These are phyloP conservation scores for Tritrichomonas foetus DNA, from an alignment of 208 protist genomes.

Conservation along the genomic window DNA sequence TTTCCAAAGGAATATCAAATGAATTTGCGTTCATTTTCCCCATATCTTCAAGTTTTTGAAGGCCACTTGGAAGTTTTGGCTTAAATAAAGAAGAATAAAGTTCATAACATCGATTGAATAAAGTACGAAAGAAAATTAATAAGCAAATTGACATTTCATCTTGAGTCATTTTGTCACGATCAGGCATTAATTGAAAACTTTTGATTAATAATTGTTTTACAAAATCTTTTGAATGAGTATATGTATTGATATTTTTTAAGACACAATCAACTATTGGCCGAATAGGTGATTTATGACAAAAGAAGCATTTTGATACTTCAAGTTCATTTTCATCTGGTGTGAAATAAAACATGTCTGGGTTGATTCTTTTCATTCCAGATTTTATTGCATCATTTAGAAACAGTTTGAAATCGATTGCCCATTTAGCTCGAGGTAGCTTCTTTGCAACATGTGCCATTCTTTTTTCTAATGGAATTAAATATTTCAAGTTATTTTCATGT, in stretches of 20 bases:
- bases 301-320: not conserved
- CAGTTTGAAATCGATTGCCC: not conserved
- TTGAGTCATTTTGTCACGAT: not conserved
- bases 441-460: not conserved
- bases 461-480: not conserved
- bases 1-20: too few species aligned
- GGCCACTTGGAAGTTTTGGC: too few species aligned
- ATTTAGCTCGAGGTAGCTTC: not conserved
- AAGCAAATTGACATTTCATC: not conserved
- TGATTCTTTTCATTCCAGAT: not conserved
- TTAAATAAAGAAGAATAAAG: not conserved
- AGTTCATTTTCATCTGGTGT: not conserved
- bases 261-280: not conserved
- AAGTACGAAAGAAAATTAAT: not conserved
- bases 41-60: not conserved
- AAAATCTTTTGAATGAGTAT: not conserved
- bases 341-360: not conserved
- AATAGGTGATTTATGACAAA: not conserved
- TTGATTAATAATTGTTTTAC: not conserved
- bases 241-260: too few species aligned
- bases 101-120: constrained; percentile 19
- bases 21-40: not conserved
- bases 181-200: not conserved
- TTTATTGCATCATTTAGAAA: not conserved
- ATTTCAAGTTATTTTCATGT: not conserved